phyloP scores from a whole-genome alignment of 2,329 filamentous ascomycete genomes.

The Claviceps africana region DNA sequence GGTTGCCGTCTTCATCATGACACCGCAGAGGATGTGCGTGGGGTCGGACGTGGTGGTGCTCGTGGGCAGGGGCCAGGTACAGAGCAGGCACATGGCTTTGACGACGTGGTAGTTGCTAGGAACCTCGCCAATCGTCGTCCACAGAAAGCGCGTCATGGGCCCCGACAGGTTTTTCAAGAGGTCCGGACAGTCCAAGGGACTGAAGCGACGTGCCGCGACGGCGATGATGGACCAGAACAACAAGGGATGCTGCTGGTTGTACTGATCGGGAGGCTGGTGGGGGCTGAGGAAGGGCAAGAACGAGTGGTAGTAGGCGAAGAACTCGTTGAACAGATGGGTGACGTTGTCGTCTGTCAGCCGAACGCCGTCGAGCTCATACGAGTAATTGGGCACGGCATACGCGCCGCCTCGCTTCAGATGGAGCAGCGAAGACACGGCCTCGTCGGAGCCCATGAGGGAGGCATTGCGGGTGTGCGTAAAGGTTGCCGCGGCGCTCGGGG shows the following conservation, averaged over 20 bases:
- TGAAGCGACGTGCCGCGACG: conserved; percentile 59
- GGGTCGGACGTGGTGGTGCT: conserved; percentile 68
- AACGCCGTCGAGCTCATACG: conserved; percentile 48
- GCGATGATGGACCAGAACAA: conserved; percentile 77
- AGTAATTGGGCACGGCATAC: conserved; percentile 45
- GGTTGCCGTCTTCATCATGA: conserved; percentile 79
- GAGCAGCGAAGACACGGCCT: conserved; percentile 52
- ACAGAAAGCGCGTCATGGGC: conserved; percentile 56
- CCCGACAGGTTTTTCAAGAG: conserved; percentile 55
- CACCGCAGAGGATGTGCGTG: conserved; percentile 66
- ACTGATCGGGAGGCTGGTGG: conserved; percentile 53
- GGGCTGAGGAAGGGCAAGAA: conserved; percentile 65
- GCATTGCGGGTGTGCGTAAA: conserved; percentile 48
- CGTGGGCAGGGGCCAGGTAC: conserved; percentile 72
- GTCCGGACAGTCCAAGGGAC: conserved; percentile 37
- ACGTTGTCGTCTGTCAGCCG: conserved; percentile 50
- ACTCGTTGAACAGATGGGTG: conserved; percentile 55
- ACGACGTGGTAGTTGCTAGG: conserved; percentile 69
- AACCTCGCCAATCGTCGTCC: conserved; percentile 63
- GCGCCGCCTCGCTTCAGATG: conserved; percentile 52
- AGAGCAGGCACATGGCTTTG: conserved; percentile 66
- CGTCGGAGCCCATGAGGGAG: conserved; percentile 53
- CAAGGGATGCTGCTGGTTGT: conserved; percentile 62
- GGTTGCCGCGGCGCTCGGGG: conserved; percentile 34
- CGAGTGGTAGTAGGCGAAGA: conserved; percentile 62